phyloP scores from a whole-genome alignment of 345 rosid genomes.

The Kandelia obovata region DNA sequence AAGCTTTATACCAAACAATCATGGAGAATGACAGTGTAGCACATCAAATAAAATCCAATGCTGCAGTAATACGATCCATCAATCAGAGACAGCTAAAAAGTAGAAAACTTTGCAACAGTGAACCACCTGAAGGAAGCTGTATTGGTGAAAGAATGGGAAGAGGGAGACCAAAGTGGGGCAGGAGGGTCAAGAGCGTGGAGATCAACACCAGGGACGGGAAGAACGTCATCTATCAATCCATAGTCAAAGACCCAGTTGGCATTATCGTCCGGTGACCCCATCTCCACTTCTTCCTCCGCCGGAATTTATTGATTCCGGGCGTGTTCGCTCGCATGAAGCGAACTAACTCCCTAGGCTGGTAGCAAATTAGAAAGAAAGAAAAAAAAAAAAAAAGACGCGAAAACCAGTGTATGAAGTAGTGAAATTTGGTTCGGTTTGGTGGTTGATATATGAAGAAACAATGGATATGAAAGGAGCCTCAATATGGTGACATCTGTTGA shows the following conservation, averaged over 20 bases:
- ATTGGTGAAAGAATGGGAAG: constrained; percentile 13
- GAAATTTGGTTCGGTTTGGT: neutral
- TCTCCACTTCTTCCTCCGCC: constrained; percentile 9
- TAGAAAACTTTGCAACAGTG: neutral
- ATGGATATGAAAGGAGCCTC: neutral
- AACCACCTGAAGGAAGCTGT: constrained; percentile 33
- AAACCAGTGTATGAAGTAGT: neutral
- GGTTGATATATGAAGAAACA: constrained; percentile 4
- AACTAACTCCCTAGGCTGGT: neutral
- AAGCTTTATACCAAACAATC: too few species aligned
- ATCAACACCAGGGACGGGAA: constrained; percentile 37
- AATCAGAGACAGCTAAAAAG: too few species aligned
- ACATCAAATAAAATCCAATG: too few species aligned
- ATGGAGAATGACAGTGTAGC: too few species aligned
- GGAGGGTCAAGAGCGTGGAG: constrained; percentile 35
- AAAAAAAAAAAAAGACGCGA: neutral
- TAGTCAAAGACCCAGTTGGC: constrained; percentile 44
- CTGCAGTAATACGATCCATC: too few species aligned
- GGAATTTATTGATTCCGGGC: constrained; percentile 13
- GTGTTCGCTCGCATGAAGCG: too few species aligned
- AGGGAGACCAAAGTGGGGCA: constrained; percentile 33
- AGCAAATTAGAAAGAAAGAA: too few species aligned
- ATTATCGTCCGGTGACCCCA: constrained; percentile 31
- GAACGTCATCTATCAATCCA: constrained; percentile 36
- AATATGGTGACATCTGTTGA: too few species aligned